Conservation (phyloP, 441 rosid genomes). For the Arabidopsis lyrata region DNA sequence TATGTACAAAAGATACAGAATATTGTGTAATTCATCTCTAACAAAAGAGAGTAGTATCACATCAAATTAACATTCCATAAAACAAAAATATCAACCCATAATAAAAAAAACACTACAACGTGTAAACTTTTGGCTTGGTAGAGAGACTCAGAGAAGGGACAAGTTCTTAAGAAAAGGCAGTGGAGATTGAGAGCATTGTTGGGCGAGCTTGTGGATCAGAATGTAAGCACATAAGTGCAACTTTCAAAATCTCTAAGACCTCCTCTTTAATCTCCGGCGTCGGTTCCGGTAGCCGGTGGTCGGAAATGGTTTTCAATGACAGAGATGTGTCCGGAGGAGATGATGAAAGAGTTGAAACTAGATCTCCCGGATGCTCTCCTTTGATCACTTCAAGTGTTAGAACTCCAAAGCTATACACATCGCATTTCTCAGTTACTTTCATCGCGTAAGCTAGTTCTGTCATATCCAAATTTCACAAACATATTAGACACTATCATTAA, state of each 20-base stretch:
- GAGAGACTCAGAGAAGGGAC: not conserved
- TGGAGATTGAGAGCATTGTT: constrained; percentile 46
- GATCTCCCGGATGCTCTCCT: constrained; percentile 53
- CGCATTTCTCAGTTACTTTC: constrained; percentile 54
- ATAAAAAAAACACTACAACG: not conserved
- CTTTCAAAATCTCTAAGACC: constrained; percentile 33
- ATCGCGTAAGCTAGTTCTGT: constrained; percentile 57
- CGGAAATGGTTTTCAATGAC: constrained; percentile 38
- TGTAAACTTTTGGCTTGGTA: not conserved
- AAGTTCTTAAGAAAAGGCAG: constrained; percentile 34
- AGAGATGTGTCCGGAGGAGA: constrained; percentile 16
- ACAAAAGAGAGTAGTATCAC: not conserved
- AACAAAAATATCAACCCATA: not conserved
- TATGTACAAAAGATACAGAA: not conserved
- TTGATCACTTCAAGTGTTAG: constrained; percentile 49
- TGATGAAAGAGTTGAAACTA: constrained; percentile 39
- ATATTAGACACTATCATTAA: not conserved
- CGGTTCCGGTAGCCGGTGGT: constrained; percentile 46
- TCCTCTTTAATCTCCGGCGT: constrained; percentile 32
- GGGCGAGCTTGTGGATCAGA: constrained; percentile 47
- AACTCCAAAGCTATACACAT: constrained; percentile 56
- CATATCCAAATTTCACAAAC: constrained; percentile 10
- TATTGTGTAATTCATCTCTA: not conserved
- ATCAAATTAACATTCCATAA: constrained; percentile 4
- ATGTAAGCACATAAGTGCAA: constrained; percentile 50